Evolutionary conservation across 2,329 filamentous ascomycete species (phyloP).

Genomic region (Apiospora saccharicola): DNA sequence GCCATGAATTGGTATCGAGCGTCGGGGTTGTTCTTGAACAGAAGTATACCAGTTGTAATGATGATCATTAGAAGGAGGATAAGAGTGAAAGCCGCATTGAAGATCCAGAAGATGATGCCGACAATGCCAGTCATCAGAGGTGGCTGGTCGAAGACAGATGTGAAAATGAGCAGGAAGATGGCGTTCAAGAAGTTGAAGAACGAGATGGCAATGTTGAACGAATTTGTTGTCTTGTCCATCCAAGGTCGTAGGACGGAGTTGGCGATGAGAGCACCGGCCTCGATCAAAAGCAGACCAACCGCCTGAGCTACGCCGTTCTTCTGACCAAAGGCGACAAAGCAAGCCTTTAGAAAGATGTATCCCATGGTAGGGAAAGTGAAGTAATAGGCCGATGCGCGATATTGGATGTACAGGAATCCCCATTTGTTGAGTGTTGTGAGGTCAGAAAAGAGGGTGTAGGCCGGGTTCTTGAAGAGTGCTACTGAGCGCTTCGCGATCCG

Average conservation of each 20-base stretch:
- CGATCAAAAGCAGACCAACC: slow-evolving; percentile 82
- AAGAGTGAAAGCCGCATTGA: slow-evolving; percentile 84
- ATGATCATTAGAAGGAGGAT: slow-evolving; percentile 85
- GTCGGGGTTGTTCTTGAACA: slow-evolving; percentile 93
- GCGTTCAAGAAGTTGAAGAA: slow-evolving; percentile 90
- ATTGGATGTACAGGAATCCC: slow-evolving; percentile 98
- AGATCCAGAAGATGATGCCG: slow-evolving; percentile 87
- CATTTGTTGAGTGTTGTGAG: slow-evolving; percentile 95
- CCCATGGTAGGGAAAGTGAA: slow-evolving; percentile 82
- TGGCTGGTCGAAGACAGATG: slow-evolving; percentile 84
- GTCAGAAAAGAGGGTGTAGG: slow-evolving; percentile 96
- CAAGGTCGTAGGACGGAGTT: slow-evolving; percentile 86
- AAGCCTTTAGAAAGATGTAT: slow-evolving; percentile 85
- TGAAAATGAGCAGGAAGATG: slow-evolving; percentile 89
- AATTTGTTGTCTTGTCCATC: slow-evolving; percentile 99
- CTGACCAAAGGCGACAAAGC: slow-evolving; percentile 88
- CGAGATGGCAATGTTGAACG: slow-evolving; percentile 93
- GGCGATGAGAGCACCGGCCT: slow-evolving; percentile 78
- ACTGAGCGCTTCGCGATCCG: slow-evolving; percentile 88
- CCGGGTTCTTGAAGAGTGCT: slow-evolving; percentile 91
- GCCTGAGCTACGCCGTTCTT: slow-evolving; percentile 75
- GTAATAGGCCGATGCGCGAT: slow-evolving; percentile 94
- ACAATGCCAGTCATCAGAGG: slow-evolving; percentile 85
- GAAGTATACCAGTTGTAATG: slow-evolving; percentile 74
- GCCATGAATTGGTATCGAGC: slow-evolving; percentile 96